Evolutionary conservation across 2,329 filamentous ascomycete species (phyloP), one percentile per base, ranked within the genome.

Genomic region (Claviceps africana): DNA sequence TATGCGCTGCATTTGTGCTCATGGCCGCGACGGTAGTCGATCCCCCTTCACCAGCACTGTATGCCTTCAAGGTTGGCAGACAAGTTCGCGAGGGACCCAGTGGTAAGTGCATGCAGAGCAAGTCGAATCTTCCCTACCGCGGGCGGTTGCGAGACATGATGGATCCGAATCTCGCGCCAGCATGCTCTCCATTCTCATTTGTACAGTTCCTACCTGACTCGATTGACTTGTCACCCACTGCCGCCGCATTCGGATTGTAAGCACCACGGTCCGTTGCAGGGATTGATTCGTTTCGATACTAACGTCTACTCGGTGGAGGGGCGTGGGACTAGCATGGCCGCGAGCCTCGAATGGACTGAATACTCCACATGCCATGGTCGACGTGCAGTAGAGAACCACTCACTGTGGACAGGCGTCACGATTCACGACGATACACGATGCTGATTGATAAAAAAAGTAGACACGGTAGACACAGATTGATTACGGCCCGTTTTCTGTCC

Each of bases 371-470:
- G 19, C 21, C 19, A 43, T 11, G 19, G 21, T 13, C 21, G 40
- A 25, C 5, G 17, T n/a, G 15, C 21, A 7, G 19, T 15, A 43
- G 40, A 43, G 21, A 6, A 19, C 40, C 19, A 37, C 15, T 37
- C 35, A 8, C 9, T 8, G 42, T 7, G 45, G 45, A 19, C 25
- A 21, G 40, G 40, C 40, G 40, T 22, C 40, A 25, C 39, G n/a
- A 42, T 11, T 22, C 30, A 37, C 21, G 21, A 42, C 22, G 17
- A 40, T 49, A 13, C 22, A 48, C 30, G 47, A 13, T 40, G 21
- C 47, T 49, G 47, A 49, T 49, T 49, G 47, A 49, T 49, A 49
- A 47, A 40, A 40, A 46, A 46, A 11, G 3, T 25, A 25, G 25
- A 25, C 25, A 25, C 25, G 1, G 2, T 17, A 10, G 21, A 22